phyloP scores from a whole-genome alignment of 805 yeast species.

The Diddensiella santjacobensis region DNA sequence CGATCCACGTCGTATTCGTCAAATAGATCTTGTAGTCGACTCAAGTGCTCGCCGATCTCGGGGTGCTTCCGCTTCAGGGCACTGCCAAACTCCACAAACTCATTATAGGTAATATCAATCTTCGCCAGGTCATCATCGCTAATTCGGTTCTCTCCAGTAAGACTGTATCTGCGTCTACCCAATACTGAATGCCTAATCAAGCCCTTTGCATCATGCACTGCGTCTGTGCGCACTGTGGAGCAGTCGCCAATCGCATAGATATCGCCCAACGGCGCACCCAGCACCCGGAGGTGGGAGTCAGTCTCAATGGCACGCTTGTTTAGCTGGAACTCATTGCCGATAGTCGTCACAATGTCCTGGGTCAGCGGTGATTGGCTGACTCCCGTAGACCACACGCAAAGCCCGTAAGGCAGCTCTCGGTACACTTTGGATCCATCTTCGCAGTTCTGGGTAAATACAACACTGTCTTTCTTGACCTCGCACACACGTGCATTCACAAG shows the following conservation, averaged over 20 bases:
- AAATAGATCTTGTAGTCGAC: slow-evolving; percentile 46
- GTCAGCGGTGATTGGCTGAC: slow-evolving; percentile 65
- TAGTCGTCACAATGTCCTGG: slow-evolving; percentile 47
- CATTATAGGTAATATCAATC: slow-evolving; percentile 44
- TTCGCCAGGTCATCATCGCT: slow-evolving; percentile 52
- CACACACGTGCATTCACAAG: slow-evolving; percentile 62
- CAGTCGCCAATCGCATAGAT: slow-evolving; percentile 74
- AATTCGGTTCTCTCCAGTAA: slow-evolving; percentile 18
- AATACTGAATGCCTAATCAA: slow-evolving; percentile 36
- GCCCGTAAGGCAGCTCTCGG: slow-evolving; percentile 59
- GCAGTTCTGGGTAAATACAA: slow-evolving; percentile 53
- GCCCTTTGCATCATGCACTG: slow-evolving; percentile 53
- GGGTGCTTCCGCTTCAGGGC: slow-evolving; percentile 53
- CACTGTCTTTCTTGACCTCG: slow-evolving; percentile 52
- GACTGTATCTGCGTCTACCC: slow-evolving; percentile 18
- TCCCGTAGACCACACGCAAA: slow-evolving; percentile 76
- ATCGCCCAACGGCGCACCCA: slow-evolving; percentile 65
- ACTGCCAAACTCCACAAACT: slow-evolving; percentile 46
- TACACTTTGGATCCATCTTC: slow-evolving; percentile 30
- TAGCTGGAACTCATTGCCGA: slow-evolving; percentile 45
- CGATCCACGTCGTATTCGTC: slow-evolving; percentile 48
- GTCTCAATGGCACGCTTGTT: slow-evolving; percentile 73
- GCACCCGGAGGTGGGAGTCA: slow-evolving; percentile 64
- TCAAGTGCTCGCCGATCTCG: slow-evolving; percentile 53
- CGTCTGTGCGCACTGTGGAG: slow-evolving; percentile 58